Base-by-base conservation (phyloP, 1,284 basidiomycete genomes). In the Jaminaea rosea region DNA sequence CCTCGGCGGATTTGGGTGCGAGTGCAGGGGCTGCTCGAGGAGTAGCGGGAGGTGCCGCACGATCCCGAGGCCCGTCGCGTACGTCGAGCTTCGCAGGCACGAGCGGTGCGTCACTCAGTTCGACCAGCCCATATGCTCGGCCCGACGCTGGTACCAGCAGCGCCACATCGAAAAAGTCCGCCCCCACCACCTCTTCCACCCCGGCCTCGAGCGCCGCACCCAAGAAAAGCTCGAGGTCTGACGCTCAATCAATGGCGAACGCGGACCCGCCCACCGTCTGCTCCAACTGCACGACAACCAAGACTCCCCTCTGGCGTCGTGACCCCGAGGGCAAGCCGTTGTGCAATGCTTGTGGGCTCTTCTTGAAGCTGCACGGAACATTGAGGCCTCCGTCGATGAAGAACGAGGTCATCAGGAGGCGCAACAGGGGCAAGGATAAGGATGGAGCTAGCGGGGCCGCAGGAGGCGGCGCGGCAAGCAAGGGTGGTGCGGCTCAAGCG, bases 321-420 rank as follows among this genome's bases (percentile, higher is more conserved):
- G 90, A 96, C 77, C 88, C 90, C 1, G 90, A 96, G 60, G 91
- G 91, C 23, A 88, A 93, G 73, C 91, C 91, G 28, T 76, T 96
- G 53, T 96, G 76, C 63, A 77, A 77, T 52, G 76, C 76, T 2
- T 77, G 76, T 52, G 76, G 76, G 44, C 53, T 75, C 27, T 55
- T 63, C 54, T 72, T 88, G 85, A 94, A 94, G 83, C 78, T 96
- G 44, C 91, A 96, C 68, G 92, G 92, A 39, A 90, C 94, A 34
- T 88, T 92, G 15, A 82, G 92, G 50, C 91, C 91, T 6, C 77
- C 94, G 59, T 92, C 89, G 45, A 80, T 96, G 58, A 96, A 94
- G 80, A 94, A 91, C 23, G 91, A 96, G 74, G 86, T 94, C 41
- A 96, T 96, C 76, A 96, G 96, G 83, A 96, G 94, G 79, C 81